Percentiles rank a stretch among this genome's conserved stretches.
Conservation (phyloP, 495 filamentous ascomycete species). For the Bryoglossum gracile region DNA sequence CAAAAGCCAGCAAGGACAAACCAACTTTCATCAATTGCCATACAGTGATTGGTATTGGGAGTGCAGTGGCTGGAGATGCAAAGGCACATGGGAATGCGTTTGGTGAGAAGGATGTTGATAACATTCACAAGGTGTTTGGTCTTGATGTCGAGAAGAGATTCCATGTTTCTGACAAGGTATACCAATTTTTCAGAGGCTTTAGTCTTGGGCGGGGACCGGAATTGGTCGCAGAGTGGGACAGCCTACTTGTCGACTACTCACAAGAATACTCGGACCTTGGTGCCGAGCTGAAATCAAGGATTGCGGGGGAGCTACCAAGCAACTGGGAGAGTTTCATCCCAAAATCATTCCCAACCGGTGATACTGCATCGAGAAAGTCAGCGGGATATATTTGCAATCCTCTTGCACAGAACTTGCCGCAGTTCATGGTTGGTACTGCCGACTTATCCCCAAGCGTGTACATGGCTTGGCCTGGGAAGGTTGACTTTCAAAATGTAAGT, state of each 20-base stretch:
- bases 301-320: constrained; percentile 24
- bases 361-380: constrained; percentile 43
- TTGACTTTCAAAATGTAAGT: constrained; percentile 47
- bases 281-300: constrained; percentile 23
- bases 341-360: constrained; percentile 29
- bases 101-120: constrained; percentile 34
- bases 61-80: constrained; percentile 39
- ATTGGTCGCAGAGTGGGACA: constrained; percentile 39
- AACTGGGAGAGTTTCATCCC: background rate
- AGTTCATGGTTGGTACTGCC: constrained; percentile 53
- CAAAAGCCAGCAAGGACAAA: constrained; percentile 37
- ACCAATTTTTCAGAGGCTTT: constrained; percentile 42
- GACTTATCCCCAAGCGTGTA: constrained; percentile 48
- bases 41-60: constrained; percentile 52
- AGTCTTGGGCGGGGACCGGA: constrained; percentile 31
- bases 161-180: constrained; percentile 37
- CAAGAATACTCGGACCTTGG: constrained; percentile 38
- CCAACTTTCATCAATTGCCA: constrained; percentile 53
- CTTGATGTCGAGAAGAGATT: constrained; percentile 41
- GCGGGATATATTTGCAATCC: constrained; percentile 45
- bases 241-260: constrained; percentile 36
- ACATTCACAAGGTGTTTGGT: constrained; percentile 41
- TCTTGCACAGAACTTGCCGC: constrained; percentile 36
- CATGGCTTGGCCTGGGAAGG: constrained; percentile 47
- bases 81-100: constrained; percentile 47